Evolutionary conservation across 495 filamentous ascomycete genomes (phyloP).

Genomic region (Xylona heveae): DNA sequence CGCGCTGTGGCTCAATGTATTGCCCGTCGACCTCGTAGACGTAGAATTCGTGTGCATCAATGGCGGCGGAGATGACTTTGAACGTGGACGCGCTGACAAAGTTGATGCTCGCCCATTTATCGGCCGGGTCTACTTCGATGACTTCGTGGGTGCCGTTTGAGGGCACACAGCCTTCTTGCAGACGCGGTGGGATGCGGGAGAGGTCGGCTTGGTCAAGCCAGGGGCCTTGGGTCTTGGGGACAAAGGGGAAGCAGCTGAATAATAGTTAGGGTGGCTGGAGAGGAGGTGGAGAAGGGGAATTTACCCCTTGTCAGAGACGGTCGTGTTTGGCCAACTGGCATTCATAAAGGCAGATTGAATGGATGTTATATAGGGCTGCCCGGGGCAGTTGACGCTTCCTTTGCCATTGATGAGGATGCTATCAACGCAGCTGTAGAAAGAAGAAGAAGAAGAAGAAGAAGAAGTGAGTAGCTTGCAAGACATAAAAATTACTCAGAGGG

Average conservation of each 20-base stretch:
- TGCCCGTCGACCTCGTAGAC: conserved; percentile 23
- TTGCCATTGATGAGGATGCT: conserved; percentile 30
- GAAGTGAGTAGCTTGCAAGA: background rate
- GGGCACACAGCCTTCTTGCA: conserved; percentile 17
- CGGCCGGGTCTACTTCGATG: conserved; percentile 11
- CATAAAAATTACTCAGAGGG: conserved; percentile 3
- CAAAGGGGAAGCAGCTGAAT: conserved; percentile 13
- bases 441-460: background rate
- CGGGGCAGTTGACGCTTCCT: conserved; percentile 26
- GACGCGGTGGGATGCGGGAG: conserved; percentile 15
- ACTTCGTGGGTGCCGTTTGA: conserved; percentile 12
- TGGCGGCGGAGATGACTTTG: conserved; percentile 13
- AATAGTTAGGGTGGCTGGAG: background rate
- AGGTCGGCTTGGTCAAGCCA: conserved; percentile 15
- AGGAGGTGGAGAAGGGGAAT: conserved; percentile 3
- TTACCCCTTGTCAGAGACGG: conserved; percentile 29
- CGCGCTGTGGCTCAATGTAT: conserved; percentile 16
- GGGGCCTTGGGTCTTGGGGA: conserved; percentile 13
- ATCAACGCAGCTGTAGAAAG: conserved; percentile 18
- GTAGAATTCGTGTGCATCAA: conserved; percentile 22
- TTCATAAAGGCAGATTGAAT: conserved; percentile 14
- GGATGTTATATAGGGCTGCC: conserved; percentile 16
- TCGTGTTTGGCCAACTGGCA: conserved; percentile 13
- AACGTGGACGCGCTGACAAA: conserved; percentile 14
- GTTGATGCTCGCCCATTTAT: conserved; percentile 16